Percentiles rank a stretch among this genome's conserved stretches.
Conservation (phyloP, 441 rosid species). For the Erodium trifolium region DNA sequence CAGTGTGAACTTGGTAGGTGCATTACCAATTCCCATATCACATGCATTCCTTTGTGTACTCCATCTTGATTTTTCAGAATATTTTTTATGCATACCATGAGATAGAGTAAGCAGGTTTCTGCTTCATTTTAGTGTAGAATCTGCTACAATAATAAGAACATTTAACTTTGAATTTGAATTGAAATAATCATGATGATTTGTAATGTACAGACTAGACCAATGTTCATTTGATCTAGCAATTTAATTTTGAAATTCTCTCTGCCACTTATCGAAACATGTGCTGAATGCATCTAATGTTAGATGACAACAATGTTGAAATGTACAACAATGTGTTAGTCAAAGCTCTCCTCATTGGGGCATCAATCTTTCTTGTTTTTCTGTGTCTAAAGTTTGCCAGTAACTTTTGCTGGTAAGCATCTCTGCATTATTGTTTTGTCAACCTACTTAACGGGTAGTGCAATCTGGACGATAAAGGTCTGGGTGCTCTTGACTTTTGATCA, state of each 20-base stretch:
- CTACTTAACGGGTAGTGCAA: constrained; percentile 74
- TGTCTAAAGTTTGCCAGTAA: constrained; percentile 21
- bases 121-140: background rate
- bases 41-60: no score
- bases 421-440: constrained; percentile 34
- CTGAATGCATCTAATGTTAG: constrained; percentile 30
- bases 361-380: constrained; percentile 22
- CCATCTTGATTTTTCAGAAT: no score
- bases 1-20: constrained; percentile 2
- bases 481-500: constrained; percentile 62
- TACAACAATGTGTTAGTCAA: constrained; percentile 37
- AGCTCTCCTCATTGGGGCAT: constrained; percentile 19
- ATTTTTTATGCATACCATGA: background rate
- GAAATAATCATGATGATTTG: constrained; percentile 23
- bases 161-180: constrained; percentile 44
- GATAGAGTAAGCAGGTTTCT: constrained; percentile 8
- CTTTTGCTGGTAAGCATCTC: constrained; percentile 21
- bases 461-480: constrained; percentile 72
- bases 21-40: background rate
- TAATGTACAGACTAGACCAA: constrained; percentile 26
- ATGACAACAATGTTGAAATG: constrained; percentile 33
- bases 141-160: constrained; percentile 20
- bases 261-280: constrained; percentile 17
- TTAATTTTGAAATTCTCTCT: constrained; percentile 19
- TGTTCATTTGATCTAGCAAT: constrained; percentile 14